Evolutionary conservation across 441 rosid genomes (phyloP).

Genomic region (Jatropha multifida): DNA sequence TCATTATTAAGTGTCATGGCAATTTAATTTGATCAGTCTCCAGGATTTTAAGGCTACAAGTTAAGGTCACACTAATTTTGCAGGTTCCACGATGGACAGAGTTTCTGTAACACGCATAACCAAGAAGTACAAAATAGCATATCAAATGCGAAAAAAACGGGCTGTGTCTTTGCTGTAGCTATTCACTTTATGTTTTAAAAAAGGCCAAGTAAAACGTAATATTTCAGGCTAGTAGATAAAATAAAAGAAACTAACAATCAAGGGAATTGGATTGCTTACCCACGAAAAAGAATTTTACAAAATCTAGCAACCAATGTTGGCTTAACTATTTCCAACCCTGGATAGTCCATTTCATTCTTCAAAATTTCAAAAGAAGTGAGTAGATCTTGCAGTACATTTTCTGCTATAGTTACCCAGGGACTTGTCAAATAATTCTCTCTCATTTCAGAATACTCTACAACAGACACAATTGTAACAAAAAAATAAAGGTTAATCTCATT

Average conservation of each 20-base stretch:
- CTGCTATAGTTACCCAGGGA: conserved; percentile 48
- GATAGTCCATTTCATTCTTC: conserved; percentile 31
- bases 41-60: neutral
- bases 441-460: conserved; percentile 25
- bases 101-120: neutral
- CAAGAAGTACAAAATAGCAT: neutral
- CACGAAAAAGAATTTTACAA: conserved; percentile 43
- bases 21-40: neutral
- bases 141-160: neutral
- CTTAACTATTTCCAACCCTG: conserved; percentile 33
- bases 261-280: conserved; percentile 32
- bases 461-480: neutral
- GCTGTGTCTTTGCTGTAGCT: neutral
- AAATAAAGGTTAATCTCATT: neutral
- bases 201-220: neutral
- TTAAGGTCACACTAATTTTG: neutral
- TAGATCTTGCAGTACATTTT: conserved; percentile 42
- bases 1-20: neutral
- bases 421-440: conserved; percentile 12
- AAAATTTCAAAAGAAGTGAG: conserved; percentile 36
- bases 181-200: neutral
- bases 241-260: neutral
- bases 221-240: neutral
- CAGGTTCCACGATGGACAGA: neutral
- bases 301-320: conserved; percentile 49